A percentile compares a stretch with the other conserved stretches of the same genome.
These are phyloP conservation scores for Backusella tarrabulga DNA, from an alignment of 192 early-diverging fungal genomes.

Conservation along the genomic window DNA sequence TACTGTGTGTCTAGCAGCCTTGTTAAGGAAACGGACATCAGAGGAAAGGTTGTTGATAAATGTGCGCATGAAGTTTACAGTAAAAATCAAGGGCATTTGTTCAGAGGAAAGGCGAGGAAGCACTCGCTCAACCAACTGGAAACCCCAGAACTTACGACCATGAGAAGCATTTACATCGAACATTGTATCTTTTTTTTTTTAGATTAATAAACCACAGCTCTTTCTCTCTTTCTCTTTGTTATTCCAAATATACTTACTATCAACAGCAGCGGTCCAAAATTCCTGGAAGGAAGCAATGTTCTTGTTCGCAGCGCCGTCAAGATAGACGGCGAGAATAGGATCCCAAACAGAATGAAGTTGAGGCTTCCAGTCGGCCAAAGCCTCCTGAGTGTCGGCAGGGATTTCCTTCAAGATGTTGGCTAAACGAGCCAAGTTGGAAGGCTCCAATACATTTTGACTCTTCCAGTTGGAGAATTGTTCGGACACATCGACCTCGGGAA, in stretches of 20 bases:
- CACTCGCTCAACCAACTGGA: slow-evolving; percentile 77
- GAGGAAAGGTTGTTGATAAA: slow-evolving; percentile 86
- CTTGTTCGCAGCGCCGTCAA: slow-evolving; percentile 33
- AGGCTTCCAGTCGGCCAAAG: slow-evolving; percentile 63
- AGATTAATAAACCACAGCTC: background rate
- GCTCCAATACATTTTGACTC: slow-evolving; percentile 27
- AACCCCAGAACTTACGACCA: slow-evolving; percentile 89
- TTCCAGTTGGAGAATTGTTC: slow-evolving; percentile 33
- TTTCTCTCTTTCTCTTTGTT: background rate
- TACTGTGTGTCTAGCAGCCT: slow-evolving; percentile 73
- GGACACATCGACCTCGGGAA: slow-evolving; percentile 30
- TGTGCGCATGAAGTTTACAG: slow-evolving; percentile 80
- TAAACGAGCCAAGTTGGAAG: slow-evolving; percentile 30
- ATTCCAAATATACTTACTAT: slow-evolving; percentile 43
- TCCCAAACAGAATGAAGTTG: slow-evolving; percentile 84
- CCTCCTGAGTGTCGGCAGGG: slow-evolving; percentile 37
- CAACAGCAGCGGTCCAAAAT: slow-evolving; percentile 81
- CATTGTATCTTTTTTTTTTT: slow-evolving; percentile 51
- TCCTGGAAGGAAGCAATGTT: slow-evolving; percentile 59
- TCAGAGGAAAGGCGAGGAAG: slow-evolving; percentile 52
- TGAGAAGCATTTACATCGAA: slow-evolving; percentile 73
- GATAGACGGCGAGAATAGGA: slow-evolving; percentile 60
- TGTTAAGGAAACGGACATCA: slow-evolving; percentile 74
- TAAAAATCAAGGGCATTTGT: slow-evolving; percentile 71
- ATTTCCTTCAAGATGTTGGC: slow-evolving; percentile 33